Evolutionary conservation across 352 stramenopile genomes (phyloP).

Genomic region (Phytophthora niederhauseri): DNA sequence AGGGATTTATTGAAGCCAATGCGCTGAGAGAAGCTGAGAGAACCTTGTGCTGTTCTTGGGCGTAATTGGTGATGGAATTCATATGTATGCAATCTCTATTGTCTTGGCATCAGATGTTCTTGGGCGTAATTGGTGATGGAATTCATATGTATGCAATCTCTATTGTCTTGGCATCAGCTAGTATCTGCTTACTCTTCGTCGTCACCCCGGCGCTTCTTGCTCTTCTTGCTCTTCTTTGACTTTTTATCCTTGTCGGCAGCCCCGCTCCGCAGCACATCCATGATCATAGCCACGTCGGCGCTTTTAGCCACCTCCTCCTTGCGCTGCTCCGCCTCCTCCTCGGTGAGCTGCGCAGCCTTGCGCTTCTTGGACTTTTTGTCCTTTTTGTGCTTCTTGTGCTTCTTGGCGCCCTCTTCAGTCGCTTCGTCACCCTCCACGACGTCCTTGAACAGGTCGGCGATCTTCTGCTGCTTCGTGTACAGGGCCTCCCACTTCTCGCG

Average conservation of each 20-base stretch:
- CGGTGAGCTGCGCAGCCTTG: conserved; percentile 30
- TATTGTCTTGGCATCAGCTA: conserved; percentile 22
- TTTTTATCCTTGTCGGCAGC: conserved; percentile 40
- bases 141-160: too few relatives aligned
- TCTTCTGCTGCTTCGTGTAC: conserved; percentile 85
- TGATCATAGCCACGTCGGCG: conserved; percentile 70
- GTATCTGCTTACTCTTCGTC: conserved; percentile 26
- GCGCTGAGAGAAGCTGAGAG: too few relatives aligned
- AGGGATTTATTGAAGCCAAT: too few relatives aligned
- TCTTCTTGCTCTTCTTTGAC: conserved; percentile 57
- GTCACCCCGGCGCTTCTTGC: conserved; percentile 43
- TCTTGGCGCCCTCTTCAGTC: conserved; percentile 14
- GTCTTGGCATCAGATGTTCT: background rate
- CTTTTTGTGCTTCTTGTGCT: conserved; percentile 42
- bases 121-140: too few relatives aligned
- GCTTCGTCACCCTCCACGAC: conserved; percentile 50
- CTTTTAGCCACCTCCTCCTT: conserved; percentile 42
- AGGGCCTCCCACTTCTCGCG: conserved; percentile 77
- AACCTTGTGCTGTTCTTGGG: too few relatives aligned
- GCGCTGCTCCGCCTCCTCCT: conserved; percentile 37
- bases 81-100: conserved; percentile 33
- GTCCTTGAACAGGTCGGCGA: conserved; percentile 80
- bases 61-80: background rate
- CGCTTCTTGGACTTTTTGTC: conserved; percentile 58
- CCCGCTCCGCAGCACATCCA: conserved; percentile 61